Conservation (phyloP, 305 asterid genomes). For the Caryopteris hybrid region DNA sequence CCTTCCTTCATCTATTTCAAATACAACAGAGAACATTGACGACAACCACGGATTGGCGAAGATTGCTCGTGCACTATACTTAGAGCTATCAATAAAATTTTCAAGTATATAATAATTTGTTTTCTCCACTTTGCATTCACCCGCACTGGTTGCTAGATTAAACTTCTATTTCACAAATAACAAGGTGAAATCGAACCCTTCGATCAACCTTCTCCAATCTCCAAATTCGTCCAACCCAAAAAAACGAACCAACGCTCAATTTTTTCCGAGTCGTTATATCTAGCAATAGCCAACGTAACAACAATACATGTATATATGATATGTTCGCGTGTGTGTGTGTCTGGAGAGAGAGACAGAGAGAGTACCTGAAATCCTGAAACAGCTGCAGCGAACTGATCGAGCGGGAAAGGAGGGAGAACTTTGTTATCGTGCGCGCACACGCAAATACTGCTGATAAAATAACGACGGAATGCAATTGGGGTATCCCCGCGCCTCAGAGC, state of each 20-base stretch:
- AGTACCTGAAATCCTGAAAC: neutral
- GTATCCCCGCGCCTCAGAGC: no score
- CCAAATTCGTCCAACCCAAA: neutral
- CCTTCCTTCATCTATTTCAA: neutral
- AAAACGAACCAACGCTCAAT: neutral
- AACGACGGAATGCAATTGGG: no score
- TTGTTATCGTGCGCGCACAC: neutral
- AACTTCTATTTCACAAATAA: neutral
- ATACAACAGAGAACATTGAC: conserved; percentile 30
- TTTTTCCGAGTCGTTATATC: neutral
- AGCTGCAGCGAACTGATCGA: neutral
- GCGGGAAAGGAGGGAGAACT: neutral
- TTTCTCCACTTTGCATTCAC: neutral
- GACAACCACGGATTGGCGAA: neutral
- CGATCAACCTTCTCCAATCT: neutral
- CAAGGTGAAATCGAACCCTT: neutral
- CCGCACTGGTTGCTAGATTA: neutral
- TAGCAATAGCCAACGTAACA: neutral
- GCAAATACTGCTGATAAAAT: neutral
- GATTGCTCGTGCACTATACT: conserved; percentile 11
- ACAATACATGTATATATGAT: neutral
- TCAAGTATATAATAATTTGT: no score
- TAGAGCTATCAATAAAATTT: conserved; percentile 37
- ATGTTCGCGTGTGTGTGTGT: no score
- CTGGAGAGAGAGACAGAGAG: neutral